These are phyloP conservation scores for Nicotiana sylvestris DNA, from an alignment of 257 asterid genomes.

Conservation along the genomic window DNA sequence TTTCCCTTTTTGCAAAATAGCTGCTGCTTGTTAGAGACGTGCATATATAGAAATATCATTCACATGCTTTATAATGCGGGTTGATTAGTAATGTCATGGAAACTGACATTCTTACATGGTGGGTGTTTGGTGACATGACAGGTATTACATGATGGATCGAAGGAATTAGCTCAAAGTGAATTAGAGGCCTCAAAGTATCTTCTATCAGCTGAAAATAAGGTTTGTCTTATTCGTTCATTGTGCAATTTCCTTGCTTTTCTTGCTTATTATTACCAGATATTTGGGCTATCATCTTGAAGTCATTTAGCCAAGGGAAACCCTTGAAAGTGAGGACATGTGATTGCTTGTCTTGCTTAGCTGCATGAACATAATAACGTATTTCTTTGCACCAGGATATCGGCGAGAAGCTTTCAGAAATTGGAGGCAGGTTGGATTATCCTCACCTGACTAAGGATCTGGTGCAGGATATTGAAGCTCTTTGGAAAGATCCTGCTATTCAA, in stretches of 20 bases:
- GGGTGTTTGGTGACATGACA: slow-evolving; percentile 21
- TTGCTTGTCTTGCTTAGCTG: background rate
- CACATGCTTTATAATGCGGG: background rate
- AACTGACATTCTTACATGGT: slow-evolving; percentile 3
- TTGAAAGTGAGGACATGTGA: background rate
- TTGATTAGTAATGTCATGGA: background rate
- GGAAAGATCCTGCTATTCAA: slow-evolving; percentile 94
- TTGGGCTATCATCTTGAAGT: background rate
- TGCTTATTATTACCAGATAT: slow-evolving; percentile 2
- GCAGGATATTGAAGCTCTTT: slow-evolving; percentile 65
- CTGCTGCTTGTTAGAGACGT: slow-evolving; percentile 33
- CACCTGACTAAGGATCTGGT: slow-evolving; percentile 67
- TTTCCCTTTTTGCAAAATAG: slow-evolving; percentile 41
- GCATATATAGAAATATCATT: background rate
- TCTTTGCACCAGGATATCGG: slow-evolving; percentile 61
- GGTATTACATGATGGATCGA: slow-evolving; percentile 87
- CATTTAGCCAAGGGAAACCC: background rate
- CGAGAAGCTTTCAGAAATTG: slow-evolving; percentile 81
- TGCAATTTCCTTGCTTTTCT: slow-evolving; percentile 4
- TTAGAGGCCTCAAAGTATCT: slow-evolving; percentile 59
- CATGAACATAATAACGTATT: background rate
- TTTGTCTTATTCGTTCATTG: slow-evolving; percentile 25
- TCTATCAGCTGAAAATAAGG: slow-evolving; percentile 77
- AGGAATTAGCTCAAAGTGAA: slow-evolving; percentile 69
- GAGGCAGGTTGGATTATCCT: slow-evolving; percentile 80